A percentile compares a stretch with the other conserved stretches of the same genome.
Evolutionary conservation across 805 yeast species (phyloP).

Genomic region (Candida patagonica): DNA sequence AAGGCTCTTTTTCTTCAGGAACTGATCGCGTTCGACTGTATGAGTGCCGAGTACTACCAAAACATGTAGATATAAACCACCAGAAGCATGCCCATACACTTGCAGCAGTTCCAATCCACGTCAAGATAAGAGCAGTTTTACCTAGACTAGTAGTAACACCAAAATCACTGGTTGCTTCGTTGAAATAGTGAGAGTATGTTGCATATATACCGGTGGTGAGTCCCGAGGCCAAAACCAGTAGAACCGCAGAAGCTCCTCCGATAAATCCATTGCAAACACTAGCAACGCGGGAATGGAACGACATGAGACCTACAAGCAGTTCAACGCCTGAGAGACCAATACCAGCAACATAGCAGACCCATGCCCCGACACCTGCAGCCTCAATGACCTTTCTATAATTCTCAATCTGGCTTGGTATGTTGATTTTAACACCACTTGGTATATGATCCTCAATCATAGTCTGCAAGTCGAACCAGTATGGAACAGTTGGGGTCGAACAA

Average conservation of each 20-base stretch:
- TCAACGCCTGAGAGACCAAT: slow-evolving; percentile 34
- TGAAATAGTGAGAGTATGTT: slow-evolving; percentile 42
- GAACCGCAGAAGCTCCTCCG: slow-evolving; percentile 28
- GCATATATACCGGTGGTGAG: slow-evolving; percentile 55
- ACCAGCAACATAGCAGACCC: slow-evolving; percentile 43
- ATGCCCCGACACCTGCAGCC: slow-evolving; percentile 46
- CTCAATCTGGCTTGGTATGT: slow-evolving; percentile 47
- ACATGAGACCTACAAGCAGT: slow-evolving; percentile 33
- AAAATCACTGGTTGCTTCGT: slow-evolving; percentile 35
- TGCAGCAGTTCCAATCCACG: slow-evolving; percentile 57
- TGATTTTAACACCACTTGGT: slow-evolving; percentile 24
- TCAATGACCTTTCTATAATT: slow-evolving; percentile 38
- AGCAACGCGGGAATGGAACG: slow-evolving; percentile 39
- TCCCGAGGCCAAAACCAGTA: slow-evolving; percentile 38
- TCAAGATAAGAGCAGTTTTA: slow-evolving; percentile 42
- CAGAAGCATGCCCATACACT: slow-evolving; percentile 33
- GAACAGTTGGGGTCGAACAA: slow-evolving; percentile 48
- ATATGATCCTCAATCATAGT: slow-evolving; percentile 23
- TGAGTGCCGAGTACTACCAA: slow-evolving; percentile 27
- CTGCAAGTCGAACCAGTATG: slow-evolving; percentile 49
- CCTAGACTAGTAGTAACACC: slow-evolving; percentile 51
- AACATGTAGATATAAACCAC: slow-evolving; percentile 37
- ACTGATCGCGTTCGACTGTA: slow-evolving; percentile 16
- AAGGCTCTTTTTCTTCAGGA: slow-evolving; percentile 23
- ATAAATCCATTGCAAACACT: slow-evolving; percentile 38